Evolutionary conservation across 306 rosid species (phyloP).

Genomic region (peach (Prunus persica)): DNA sequence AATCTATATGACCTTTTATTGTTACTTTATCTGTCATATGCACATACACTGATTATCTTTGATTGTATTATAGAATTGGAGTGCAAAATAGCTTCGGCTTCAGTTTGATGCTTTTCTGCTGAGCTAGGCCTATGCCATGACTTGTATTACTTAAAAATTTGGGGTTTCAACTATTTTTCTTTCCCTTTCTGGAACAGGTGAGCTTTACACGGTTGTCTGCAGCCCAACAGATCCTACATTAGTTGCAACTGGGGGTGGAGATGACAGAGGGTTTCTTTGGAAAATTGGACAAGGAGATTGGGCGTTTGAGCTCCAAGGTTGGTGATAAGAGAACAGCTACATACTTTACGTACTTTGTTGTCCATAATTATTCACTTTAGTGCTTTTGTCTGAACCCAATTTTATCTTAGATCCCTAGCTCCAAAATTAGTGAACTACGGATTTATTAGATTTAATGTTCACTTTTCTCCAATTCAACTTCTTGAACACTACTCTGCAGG

Average conservation of each 20-base stretch:
- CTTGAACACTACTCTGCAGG: conserved; percentile 45
- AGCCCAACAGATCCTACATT: conserved; percentile 66
- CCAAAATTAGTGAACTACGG: neutral
- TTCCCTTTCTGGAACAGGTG: conserved; percentile 43
- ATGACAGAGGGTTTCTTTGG: conserved; percentile 93
- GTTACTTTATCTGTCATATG: neutral
- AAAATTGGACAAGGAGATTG: conserved; percentile 75
- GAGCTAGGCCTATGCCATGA: neutral
- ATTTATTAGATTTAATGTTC: conserved; percentile 2
- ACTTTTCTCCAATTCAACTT: conserved; percentile 5
- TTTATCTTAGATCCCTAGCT: neutral
- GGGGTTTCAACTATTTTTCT: neutral
- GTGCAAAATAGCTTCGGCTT: neutral
- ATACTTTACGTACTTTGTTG: conserved; percentile 6
- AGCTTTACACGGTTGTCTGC: conserved; percentile 71
- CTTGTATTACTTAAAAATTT: neutral
- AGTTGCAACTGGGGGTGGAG: conserved; percentile 90
- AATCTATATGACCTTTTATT: neutral
- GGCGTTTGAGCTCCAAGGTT: conserved; percentile 78
- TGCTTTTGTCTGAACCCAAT: neutral
- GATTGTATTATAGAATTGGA: neutral
- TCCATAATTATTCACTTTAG: neutral
- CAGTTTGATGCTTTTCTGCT: neutral
- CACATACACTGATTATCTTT: neutral
- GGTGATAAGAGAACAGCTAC: conserved; percentile 12